Base-by-base conservation (phyloP, 1,139 yeast genomes). In the Nematodospora anomalae region DNA sequence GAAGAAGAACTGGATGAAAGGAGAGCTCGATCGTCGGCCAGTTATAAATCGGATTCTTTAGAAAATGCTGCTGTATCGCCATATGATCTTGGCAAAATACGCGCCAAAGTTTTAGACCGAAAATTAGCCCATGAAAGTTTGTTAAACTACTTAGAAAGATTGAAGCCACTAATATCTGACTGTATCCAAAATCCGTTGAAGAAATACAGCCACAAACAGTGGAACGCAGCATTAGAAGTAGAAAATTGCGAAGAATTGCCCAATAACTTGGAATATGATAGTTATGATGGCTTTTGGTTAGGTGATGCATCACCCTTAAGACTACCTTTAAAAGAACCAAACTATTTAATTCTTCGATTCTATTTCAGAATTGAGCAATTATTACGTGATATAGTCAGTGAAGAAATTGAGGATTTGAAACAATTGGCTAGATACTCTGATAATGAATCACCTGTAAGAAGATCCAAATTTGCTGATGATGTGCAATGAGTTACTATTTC, bases 291-390 rank as follows among this genome's bases (percentile, higher is more conserved):
- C 13, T 52, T 40, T 31, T 82, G 89, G 89, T 49, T 82, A 3
- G 67, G 82, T 6, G 79, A 79, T 3, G 53, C 58, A 3, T 80
- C 89, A 1, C 95, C 95, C 0, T 57, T 84, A 25, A 63, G 83
- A 31, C 74, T 74, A 35, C 92, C 92, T 0, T 59, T 82, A 28
- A 74, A 71, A 45, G 89, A 86, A 51, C 79, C 88, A 0, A 74
- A 79, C 41, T 84, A 76, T 49, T 73, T 84, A 35, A 60, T 80
- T 16, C 60, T 74, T 43, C 65, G 71, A 43, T 62, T 74, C 34
- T 54, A 77, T 33, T 55, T 43, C 30, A 49, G 48, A 25, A 49
- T 59, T 16, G 64, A 60, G 44, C 40, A 47, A 20, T 52, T 54
- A 24, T 35, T 60, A 14, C 37, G 46, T 14, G 33, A 37, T n/a